These are phyloP conservation scores for Sporothrix schenckii DNA, from an alignment of 2,329 filamentous ascomycete species.

Conservation along the genomic window DNA sequence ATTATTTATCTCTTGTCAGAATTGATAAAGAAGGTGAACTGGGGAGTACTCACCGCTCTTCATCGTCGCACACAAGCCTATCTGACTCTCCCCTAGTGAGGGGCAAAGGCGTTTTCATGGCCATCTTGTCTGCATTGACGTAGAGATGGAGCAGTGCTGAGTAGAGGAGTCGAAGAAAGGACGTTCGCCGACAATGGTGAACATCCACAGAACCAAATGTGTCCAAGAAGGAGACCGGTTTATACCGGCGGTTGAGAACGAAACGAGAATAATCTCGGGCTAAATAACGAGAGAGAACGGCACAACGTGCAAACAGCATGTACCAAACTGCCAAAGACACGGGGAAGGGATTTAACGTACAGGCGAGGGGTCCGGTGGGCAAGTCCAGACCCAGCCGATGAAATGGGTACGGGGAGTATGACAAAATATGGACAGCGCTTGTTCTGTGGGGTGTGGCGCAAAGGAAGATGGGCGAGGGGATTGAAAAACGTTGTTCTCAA, in stretches of 20 bases:
- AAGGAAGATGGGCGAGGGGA: neutral
- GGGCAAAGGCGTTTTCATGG: neutral
- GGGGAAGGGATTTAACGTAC: slow-evolving; percentile 31
- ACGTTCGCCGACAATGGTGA: neutral
- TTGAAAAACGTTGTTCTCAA: neutral
- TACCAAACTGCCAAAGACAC: neutral
- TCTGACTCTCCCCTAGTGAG: neutral
- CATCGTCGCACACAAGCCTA: slow-evolving; percentile 11
- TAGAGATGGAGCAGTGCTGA: slow-evolving; percentile 20
- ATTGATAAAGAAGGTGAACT: neutral
- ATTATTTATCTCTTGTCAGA: neutral
- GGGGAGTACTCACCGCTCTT: slow-evolving; percentile 16
- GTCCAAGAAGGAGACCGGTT: neutral
- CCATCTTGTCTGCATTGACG: neutral
- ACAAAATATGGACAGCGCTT: neutral
- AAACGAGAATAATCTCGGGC: neutral
- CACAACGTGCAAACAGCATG: too few relatives aligned
- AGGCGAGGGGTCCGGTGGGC: neutral
- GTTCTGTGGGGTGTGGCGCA: slow-evolving; percentile 17
- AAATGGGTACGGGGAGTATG: slow-evolving; percentile 26
- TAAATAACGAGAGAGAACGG: slow-evolving; percentile 1
- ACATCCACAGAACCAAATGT: neutral
- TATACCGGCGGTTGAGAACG: neutral
- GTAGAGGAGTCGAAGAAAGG: neutral
- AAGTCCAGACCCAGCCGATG: neutral